Evolutionary conservation across 139 green algal genomes (phyloP).

Genomic region (Chlamydomonas sphaeroides): DNA sequence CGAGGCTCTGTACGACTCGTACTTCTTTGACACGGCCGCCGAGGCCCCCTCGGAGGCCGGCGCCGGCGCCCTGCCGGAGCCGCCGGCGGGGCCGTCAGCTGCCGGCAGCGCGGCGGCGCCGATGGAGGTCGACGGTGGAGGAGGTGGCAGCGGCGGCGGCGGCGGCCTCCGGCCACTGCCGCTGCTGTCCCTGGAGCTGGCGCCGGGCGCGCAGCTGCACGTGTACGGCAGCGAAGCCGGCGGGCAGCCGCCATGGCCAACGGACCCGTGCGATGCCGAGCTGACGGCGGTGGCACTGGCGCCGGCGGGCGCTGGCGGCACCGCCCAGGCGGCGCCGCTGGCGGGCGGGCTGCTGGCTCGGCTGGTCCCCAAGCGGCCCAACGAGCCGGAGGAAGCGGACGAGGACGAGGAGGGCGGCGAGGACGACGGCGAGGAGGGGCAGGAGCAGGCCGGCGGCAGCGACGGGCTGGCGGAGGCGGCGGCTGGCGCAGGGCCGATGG

Average conservation of each 20-base stretch:
- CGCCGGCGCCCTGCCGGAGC: background rate
- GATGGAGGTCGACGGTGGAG: background rate
- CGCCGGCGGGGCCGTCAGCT: too few relatives aligned
- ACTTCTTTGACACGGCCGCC: constrained; percentile 76
- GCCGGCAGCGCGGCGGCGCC: background rate
- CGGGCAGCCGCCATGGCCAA: constrained; percentile 43
- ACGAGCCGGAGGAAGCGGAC: constrained; percentile 4
- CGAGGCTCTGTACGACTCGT: constrained; percentile 61
- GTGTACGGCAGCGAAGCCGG: constrained; percentile 11
- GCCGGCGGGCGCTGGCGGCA: background rate
- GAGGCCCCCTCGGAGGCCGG: background rate
- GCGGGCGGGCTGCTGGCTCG: constrained; percentile 18
- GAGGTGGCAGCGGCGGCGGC: background rate
- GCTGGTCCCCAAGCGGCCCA: background rate
- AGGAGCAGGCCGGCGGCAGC: too few relatives aligned
- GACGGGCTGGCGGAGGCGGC: background rate
- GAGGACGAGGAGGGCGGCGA: background rate
- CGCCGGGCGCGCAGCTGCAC: constrained; percentile 8
- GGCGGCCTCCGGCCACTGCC: background rate
- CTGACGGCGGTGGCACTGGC: constrained; percentile 47
- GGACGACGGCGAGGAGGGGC: background rate
- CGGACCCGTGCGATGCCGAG: constrained; percentile 38
- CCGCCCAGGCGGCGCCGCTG: background rate
- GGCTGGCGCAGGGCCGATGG: background rate
- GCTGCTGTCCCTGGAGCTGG: constrained; percentile 2